Conservation (phyloP, 1,284 basidiomycete species). For the Somion occarium region DNA sequence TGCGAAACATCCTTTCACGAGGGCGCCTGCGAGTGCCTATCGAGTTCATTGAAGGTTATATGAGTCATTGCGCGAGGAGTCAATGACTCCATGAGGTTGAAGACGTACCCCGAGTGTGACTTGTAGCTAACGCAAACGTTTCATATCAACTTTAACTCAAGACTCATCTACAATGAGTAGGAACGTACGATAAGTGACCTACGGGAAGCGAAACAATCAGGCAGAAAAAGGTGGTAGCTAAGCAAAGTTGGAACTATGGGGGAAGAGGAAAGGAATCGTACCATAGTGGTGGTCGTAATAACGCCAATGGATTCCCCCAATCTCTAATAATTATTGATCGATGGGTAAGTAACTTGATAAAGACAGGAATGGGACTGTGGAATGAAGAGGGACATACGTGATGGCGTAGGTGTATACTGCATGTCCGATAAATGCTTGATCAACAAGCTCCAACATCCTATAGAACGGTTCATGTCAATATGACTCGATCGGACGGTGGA, state of each 20-base stretch:
- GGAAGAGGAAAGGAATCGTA: conserved; percentile 21
- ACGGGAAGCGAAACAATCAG: conserved; percentile 1
- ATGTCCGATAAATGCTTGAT: conserved; percentile 53
- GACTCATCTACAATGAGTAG: too few species aligned
- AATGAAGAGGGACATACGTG: conserved; percentile 30
- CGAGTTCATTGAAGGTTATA: too few species aligned
- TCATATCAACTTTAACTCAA: too few species aligned
- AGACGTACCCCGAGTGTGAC: conserved; percentile 49
- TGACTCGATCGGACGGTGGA: conserved; percentile 5
- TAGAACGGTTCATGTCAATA: not conserved
- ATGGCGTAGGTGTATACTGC: conserved; percentile 53
- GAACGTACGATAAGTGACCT: conserved; percentile 47
- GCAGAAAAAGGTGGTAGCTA: not conserved
- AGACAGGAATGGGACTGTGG: not conserved
- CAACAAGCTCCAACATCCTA: conserved; percentile 46
- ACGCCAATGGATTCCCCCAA: conserved; percentile 36
- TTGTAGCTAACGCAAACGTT: conserved; percentile 40
- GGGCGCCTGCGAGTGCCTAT: conserved; percentile 51
- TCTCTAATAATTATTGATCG: too few species aligned
- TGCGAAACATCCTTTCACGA: conserved; percentile 62
- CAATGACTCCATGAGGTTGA: not conserved
- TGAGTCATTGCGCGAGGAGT: conserved; percentile 3
- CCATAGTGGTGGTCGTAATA: conserved; percentile 47
- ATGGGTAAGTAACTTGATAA: not conserved
- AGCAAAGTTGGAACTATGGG: not conserved